Evolutionary conservation across 257 asterid species (phyloP), one percentile per base, ranked within the genome.

Genomic region (Capsicum baccatum): DNA sequence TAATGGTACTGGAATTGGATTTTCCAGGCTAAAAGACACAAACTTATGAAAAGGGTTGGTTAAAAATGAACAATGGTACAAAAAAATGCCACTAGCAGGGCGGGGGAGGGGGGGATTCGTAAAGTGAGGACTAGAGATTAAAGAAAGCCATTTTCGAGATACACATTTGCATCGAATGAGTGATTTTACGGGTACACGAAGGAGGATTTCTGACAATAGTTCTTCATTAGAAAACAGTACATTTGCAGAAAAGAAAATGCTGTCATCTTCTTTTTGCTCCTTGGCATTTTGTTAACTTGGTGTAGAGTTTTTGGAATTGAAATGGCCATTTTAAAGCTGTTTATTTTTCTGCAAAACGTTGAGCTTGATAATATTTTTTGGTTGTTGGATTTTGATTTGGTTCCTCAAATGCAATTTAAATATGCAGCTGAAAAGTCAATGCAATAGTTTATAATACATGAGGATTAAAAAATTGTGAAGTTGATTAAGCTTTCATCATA

Each of bases 71-170:
- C 3, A 6, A 3, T 48, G 44, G 55, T 8, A 74, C 80, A 74
- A 7, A 14, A 50, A 21, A 0, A 74, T 1, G 62, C 80, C 80
- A 73, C 80, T 50, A 0, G 80, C 80, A n/a, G 80, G 60, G 60
- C 3, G 16, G 9, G 12, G 12, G 48, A 42, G 3, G 42, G 80
- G 60, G 44, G 19, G 59, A 17, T 12, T 42, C 11, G n/a, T 48
- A 8, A 73, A 73, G 6, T 48, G 60, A 73, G 80, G 80, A 9
- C 80, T 48, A 19, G 80, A n/a, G 11, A 48, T 73, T 73, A 73
- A 19, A 19, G 44, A 19, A 48, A 4, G 11, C 44, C 80, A 73
- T 73, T 48, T 19, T 19, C 6, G 35, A 11, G 12, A 73, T 19
- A 73, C 42, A 19, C 80, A 73, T 73, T 48, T 73, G 80, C 56